Evolutionary conservation across 2,329 filamentous ascomycete genomes (phyloP).

Genomic region (Parastagonospora avenae): DNA sequence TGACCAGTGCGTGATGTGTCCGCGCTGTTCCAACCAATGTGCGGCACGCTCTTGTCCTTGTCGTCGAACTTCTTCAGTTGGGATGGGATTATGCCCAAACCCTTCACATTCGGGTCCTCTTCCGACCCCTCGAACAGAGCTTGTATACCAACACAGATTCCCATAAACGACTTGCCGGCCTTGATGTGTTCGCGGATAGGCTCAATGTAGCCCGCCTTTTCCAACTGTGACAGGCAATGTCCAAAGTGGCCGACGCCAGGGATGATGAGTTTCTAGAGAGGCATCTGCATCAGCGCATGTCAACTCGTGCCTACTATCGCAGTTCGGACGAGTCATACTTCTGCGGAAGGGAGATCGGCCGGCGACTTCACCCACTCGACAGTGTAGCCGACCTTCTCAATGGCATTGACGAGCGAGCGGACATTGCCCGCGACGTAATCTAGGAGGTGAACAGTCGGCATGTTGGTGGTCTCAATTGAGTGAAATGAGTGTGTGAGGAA

Average conservation of each 20-base stretch:
- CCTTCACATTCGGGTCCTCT: constrained; percentile 73
- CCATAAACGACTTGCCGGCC: constrained; percentile 96
- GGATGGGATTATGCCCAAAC: constrained; percentile 75
- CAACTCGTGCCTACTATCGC: constrained; percentile 28
- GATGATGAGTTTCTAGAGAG: constrained; percentile 80
- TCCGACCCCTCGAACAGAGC: constrained; percentile 85
- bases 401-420: constrained; percentile 93
- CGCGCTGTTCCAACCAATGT: constrained; percentile 98
- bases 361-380: constrained; percentile 91
- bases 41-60: constrained; percentile 84
- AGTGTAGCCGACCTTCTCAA: constrained; percentile 91
- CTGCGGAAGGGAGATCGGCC: constrained; percentile 80
- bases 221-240: constrained; percentile 87
- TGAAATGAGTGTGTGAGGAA: neutral
- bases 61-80: constrained; percentile 78
- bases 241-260: constrained; percentile 98
- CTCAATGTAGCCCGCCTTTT: constrained; percentile 79
- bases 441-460: constrained; percentile 79
- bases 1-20: constrained; percentile 59
- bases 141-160: constrained; percentile 93
- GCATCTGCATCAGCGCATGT: constrained; percentile 41
- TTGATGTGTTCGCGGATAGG: constrained; percentile 83
- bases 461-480: constrained; percentile 45
- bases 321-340: constrained; percentile 60
- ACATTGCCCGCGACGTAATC: constrained; percentile 98